Base-by-base conservation (phyloP, 371 early-diverging fungal species). In the Capillidium rhysosporum region DNA sequence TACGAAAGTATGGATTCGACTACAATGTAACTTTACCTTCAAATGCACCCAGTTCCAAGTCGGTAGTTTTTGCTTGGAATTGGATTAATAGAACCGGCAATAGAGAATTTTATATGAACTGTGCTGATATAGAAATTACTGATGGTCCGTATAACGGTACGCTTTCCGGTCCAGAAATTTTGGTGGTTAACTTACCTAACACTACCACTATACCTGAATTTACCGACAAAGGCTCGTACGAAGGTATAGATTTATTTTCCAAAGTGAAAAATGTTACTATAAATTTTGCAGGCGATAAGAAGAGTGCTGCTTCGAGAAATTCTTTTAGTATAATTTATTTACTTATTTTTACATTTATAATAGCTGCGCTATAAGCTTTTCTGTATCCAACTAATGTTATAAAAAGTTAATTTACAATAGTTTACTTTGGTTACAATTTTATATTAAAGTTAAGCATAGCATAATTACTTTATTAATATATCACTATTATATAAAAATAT, bases 21-120 rank as follows among this genome's bases (percentile, higher is more conserved):
- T 67, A 63, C 58, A 10, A 55, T 26, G 61, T 77, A 20, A 40
- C 55, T 5, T 56, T 76, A 31, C 77, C 77, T 1, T 30, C 46
- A 1, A 29, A 46, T 23, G 56, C 68, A 34, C 75, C 75, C 7
- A 40, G 62, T 2, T 34, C 34, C 12, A 34, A 56, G 60, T 23
- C 46, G 9, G 70, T 60, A 1, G 43, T 64, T 30, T 52, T 52
- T 43, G 52, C 52, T 8, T 52, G 52, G 52, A 20, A 14, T 39
- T 52, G 52, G 52, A 52, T 40, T 20, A 52, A 52, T 26, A 34
- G 31, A 26, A 39, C 43, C 18, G 52, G 52, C 10, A 52, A 39
- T 0, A 5, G 52, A 3, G 52, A 52, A 24, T 43, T 21, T 39
- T 52, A 52, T 29, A 56, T 56, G 56, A 56, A 56, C 28, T 56